Conservation (phyloP, 371 early-diverging fungal genomes). For the Mucor irregularis region DNA sequence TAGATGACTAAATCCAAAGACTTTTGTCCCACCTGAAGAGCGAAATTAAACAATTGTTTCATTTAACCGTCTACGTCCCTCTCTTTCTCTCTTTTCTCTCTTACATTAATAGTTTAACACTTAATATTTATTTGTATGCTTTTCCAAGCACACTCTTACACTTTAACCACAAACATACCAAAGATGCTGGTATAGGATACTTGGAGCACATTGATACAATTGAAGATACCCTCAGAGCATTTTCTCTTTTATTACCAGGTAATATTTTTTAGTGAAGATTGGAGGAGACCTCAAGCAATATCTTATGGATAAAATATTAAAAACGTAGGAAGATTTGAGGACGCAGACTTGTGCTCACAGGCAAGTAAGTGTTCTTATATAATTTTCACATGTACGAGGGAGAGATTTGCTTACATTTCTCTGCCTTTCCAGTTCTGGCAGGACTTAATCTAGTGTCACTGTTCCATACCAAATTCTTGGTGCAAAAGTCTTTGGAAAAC, state of each 20-base stretch:
- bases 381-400: background rate
- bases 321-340: conserved; percentile 28
- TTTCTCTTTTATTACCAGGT: conserved; percentile 29
- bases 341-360: conserved; percentile 25
- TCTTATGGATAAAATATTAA: background rate
- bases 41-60: too few species aligned
- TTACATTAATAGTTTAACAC: too few species aligned
- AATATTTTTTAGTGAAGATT: background rate
- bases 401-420: background rate
- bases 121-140: too few species aligned
- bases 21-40: too few species aligned
- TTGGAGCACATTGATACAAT: conserved; percentile 14
- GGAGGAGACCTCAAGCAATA: background rate
- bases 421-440: conserved; percentile 11
- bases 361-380: conserved; percentile 14
- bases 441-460: conserved; percentile 22
- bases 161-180: conserved; percentile 9
- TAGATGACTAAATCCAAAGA: too few species aligned
- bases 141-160: conserved; percentile 17
- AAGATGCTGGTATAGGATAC: background rate
- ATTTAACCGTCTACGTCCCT: too few species aligned
- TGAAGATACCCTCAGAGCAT: conserved; percentile 20
- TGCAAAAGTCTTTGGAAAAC: background rate
- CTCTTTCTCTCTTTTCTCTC: too few species aligned
- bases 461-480: conserved; percentile 22